Base-by-base conservation (phyloP, 2,329 filamentous ascomycete species). In the Apiospora malaysiana region DNA sequence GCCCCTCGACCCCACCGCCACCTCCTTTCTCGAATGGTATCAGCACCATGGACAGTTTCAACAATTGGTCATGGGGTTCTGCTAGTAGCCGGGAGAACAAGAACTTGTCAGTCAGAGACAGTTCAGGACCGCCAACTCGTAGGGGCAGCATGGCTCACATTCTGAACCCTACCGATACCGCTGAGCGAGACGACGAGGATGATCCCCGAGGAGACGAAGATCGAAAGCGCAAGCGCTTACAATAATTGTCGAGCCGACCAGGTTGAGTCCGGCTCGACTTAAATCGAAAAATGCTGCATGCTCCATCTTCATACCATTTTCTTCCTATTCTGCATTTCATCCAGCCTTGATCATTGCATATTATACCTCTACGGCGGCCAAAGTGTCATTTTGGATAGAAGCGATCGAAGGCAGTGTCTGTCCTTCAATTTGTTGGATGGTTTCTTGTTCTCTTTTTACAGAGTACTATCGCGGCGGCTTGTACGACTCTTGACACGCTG, bases 111-210 rank as follows among this genome's bases (percentile, higher is more conserved):
- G 77, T 89, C 65, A 86, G 84, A 72, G 88, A 90, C 74, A 85
- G 85, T 71, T 90, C 88, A 1, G 86, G 83, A 0, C 88, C 88
- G 1, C 85, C 87, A 0, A 90, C 88, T 0, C 81, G 88, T 65
- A 81, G 88, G 68, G 87, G 88, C 32, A 90, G 88, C 79, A 90
- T 90, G 87, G 88, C 88, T 0, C 88, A 90, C 72, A 90, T 90
- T 23, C 81, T 90, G n/a, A 90, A 90, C 75, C 88, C 88, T 0
- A 87, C 87, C 32, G 87, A 88, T 69, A 88, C 85, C 25, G 83
- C 83, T 7, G 88, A 89, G 78, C 82, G 86, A 47, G 85, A 87
- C 7, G 86, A 88, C 40, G 88, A 89, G 70, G 88, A 89, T 70
- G 87, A 88, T 59, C 82, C 82, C 0, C 81, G 87, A 43, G 87